These are phyloP conservation scores for Penium margaritaceum DNA, from an alignment of 139 green algal genomes.

Conservation along the genomic window DNA sequence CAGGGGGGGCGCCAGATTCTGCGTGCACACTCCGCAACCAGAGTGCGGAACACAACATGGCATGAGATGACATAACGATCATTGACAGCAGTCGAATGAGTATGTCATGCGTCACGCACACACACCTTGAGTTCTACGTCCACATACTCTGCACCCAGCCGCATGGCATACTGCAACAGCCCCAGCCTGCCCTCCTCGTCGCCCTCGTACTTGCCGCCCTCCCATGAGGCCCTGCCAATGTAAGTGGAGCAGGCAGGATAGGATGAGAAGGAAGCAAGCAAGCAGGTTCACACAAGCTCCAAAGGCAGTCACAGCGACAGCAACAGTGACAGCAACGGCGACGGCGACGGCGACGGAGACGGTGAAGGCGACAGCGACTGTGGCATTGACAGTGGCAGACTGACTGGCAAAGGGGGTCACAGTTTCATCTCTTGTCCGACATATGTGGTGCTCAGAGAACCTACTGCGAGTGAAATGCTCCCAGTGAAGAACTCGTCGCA, in stretches of 20 bases:
- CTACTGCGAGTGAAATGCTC: too few relatives aligned
- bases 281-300: neutral
- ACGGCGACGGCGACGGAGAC: too few relatives aligned
- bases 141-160: conserved; percentile 69
- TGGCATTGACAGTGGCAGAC: too few relatives aligned
- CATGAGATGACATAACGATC: neutral
- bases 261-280: neutral
- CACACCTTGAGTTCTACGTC: conserved; percentile 82
- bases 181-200: conserved; percentile 54
- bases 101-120: neutral
- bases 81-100: neutral
- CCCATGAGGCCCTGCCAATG: conserved; percentile 83
- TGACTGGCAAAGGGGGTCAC: too few relatives aligned
- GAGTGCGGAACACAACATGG: neutral
- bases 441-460: too few relatives aligned
- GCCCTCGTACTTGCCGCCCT: conserved; percentile 80
- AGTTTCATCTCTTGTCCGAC: too few relatives aligned
- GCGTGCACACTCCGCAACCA: neutral
- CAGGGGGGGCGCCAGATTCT: neutral
- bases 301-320: neutral
- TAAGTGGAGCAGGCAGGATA: too few relatives aligned
- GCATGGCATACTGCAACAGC: conserved; percentile 24
- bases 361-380: too few relatives aligned
- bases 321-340: conserved; percentile 5
- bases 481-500: too few relatives aligned